Evolutionary conservation across 2,329 filamentous ascomycete species (phyloP).

Genomic region (Tolypocladium paradoxum): DNA sequence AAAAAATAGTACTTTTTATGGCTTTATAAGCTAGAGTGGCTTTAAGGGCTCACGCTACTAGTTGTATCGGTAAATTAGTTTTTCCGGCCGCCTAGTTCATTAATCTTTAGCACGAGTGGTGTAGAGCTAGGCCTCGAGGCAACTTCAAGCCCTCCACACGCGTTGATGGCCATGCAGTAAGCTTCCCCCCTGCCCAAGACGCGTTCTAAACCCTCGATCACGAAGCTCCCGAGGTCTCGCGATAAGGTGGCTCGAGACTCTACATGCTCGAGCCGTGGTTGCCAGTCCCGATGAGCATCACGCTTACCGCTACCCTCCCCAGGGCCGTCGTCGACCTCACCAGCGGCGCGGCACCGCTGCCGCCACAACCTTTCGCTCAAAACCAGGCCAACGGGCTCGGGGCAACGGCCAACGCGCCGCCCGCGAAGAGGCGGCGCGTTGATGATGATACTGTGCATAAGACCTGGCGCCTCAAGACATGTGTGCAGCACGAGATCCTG

Average conservation of each 20-base stretch:
- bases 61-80: not conserved
- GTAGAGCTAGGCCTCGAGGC: not conserved
- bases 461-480: conserved; percentile 9
- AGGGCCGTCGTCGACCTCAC: conserved; percentile 20
- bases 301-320: conserved; percentile 13
- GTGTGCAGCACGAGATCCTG: conserved; percentile 19
- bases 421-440: conserved; percentile 20
- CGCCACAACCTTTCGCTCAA: conserved; percentile 5
- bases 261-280: not conserved
- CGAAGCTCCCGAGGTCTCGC: not conserved
- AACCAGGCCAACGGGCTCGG: not conserved
- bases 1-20: too few species aligned
- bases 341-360: conserved; percentile 8
- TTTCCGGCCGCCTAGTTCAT: not conserved
- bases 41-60: not conserved
- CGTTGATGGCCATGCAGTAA: not conserved
- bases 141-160: not conserved
- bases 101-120: not conserved
- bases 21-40: not conserved
- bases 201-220: not conserved
- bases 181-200: not conserved
- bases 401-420: conserved; percentile 11
- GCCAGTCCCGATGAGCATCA: conserved; percentile 13
- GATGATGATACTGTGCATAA: conserved; percentile 6
- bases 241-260: not conserved